Conservation (phyloP, 1,139 yeast species). For the Candida sojae region DNA sequence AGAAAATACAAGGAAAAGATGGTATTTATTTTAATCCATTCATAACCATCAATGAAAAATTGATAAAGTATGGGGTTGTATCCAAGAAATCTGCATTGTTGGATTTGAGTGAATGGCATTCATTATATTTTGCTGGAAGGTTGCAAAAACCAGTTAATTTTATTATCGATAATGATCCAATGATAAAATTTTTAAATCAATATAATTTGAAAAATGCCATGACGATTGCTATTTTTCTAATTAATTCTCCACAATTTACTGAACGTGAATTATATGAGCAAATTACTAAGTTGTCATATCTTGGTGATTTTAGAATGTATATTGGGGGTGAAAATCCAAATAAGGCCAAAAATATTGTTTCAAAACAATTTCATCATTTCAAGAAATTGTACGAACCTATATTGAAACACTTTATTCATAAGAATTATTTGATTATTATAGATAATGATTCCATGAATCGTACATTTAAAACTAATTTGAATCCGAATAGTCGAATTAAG, state of each 20-base stretch:
- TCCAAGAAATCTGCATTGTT: constrained; percentile 57
- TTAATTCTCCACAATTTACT: constrained; percentile 39
- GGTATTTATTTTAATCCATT: constrained; percentile 95
- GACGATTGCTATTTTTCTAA: constrained; percentile 65
- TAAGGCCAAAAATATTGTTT: constrained; percentile 82
- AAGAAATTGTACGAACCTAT: constrained; percentile 72
- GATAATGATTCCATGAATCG: constrained; percentile 18
- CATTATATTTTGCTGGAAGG: constrained; percentile 88
- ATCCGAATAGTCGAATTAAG: constrained; percentile 23
- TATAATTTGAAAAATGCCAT: constrained; percentile 79
- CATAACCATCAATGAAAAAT: constrained; percentile 52
- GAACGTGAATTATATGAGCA: constrained; percentile 72
- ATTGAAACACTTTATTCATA: constrained; percentile 25
- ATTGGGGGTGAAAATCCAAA: constrained; percentile 92
- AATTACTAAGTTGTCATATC: constrained; percentile 78
- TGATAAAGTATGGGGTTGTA: constrained; percentile 86
- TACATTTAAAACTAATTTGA: constrained; percentile 20
- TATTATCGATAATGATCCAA: constrained; percentile 45
- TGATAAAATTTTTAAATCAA: constrained; percentile 67
- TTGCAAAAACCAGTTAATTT: constrained; percentile 91
- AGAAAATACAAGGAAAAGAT: constrained; percentile 71
- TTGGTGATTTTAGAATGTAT: constrained; percentile 88
- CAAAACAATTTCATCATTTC: constrained; percentile 71
- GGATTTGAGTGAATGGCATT: constrained; percentile 81
- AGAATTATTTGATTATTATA: constrained; percentile 20